Base-by-base conservation (phyloP, 1,284 basidiomycete species). In the Phellopilus nigrolimitatus region DNA sequence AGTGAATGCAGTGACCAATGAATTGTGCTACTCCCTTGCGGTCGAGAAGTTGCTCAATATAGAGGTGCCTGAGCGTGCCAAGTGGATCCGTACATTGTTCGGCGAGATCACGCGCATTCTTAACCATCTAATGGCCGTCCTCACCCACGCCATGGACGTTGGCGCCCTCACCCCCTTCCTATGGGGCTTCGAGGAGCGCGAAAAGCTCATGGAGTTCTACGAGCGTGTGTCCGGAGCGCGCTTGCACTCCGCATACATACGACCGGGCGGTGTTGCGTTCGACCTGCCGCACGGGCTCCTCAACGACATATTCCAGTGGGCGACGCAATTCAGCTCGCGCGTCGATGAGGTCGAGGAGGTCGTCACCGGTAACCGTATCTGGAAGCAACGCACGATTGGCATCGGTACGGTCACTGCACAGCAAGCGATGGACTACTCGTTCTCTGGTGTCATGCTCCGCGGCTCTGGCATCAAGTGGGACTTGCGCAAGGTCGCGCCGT, bases 131-230 rank as follows among this genome's bases (percentile, higher is more conserved):
- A 99, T 99, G 97, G 95, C 95, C 54, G 82, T 99, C 56, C 80
- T 99, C 38, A 92, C 95, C 24, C 91, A 97, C 72, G 85, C 88
- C 48, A 93, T 93, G 91, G 93, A 97, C 64, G 95, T 99, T 57
- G 97, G 95, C 66, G 95, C 93, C 57, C 79, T 99, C 5, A 99
- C 97, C 1, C 97, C 95, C 42, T 99, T 98, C 86, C 77, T 99
- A 34, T 99, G 94, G 95, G 97, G 95, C 64, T 98, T 99, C 77
- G 95, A 99, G 72, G 95, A 99, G 72, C 93, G 95, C 59, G 95
- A 99, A 73, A 98, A 99, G 76, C 84, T 99, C 59, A 98, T 98
- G 95, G 95, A 99, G 70, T 99, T 99, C 72, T 98, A 99, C 71
- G 95, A 99, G 72, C 92, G 95, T 53, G 95, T 99, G 30, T 98